Evolutionary conservation across 2,329 filamentous ascomycete species (phyloP), one percentile per base, ranked within the genome.

Genomic region (Hypocrella siamensis): DNA sequence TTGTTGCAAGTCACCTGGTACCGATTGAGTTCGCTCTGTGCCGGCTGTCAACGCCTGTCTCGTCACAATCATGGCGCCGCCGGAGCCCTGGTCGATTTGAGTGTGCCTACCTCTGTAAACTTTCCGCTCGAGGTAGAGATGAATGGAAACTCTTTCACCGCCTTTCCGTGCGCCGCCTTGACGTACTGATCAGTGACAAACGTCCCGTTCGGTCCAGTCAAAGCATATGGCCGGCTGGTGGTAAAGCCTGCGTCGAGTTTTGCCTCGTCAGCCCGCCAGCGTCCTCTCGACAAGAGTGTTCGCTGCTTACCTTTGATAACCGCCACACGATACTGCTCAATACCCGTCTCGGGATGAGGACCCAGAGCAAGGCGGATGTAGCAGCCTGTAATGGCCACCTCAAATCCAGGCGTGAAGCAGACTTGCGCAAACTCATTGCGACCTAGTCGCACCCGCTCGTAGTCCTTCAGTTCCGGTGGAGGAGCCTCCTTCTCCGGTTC

Each of bases 321-420:
- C 19, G 79, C 80, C 70, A 98, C 79, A 37, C 88, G 79, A 54
- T 98, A 98, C 41, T 82, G 70, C 38, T 80, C 79, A 36, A 76
- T 63, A 4, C 79, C 77, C 4, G 71, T 81, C 16, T 75, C 67
- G 9, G 70, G 70, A 48, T 92, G 79, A 10, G 78, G 68, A 1
- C 86, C 88, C 35, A 94, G 72, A 39, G 77, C 81, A 41, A 96
- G 74, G 31, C 90, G 81, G 24, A 79, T 78, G 51, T 80, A 98
- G 53, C 85, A 92, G 31, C 84, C 84, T 12, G 65, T 73, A 45
- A 94, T 80, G 19, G 79, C 69, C 7, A 79, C 61, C 34, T 93
- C 81, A 42, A 98, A 94, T 4, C 78, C 78, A 9, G 90, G 90
- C 43, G 86, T 88, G 60, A 93, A 93, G 64, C 85, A 94, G 34